Evolutionary conservation across 768 basidiomycete genomes (phyloP), one percentile per base, ranked within the genome.

Genomic region (Macrolepiota fuliginosa): DNA sequence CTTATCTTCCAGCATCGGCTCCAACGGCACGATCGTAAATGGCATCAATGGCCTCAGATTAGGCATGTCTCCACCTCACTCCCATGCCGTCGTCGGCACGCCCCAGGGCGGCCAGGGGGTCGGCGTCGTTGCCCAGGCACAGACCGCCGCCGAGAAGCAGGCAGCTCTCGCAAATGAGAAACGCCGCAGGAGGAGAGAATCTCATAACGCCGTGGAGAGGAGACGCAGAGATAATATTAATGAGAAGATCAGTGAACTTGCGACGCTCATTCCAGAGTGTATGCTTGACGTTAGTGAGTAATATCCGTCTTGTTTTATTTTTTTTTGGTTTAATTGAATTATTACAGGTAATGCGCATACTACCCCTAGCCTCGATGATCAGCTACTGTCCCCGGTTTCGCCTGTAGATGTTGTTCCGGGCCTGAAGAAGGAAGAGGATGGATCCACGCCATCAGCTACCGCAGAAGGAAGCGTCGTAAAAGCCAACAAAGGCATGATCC

Each of bases 401-500:
- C 46, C 54, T n/a, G 61, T 45, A 6, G 60, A 50, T 24, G 54
- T n/a, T 3, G 59, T 46, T 13, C 59, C 54, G 50, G 63, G 40
- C 11, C 62, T 51, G 59, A 67, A 64, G 58, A 65, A 52, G 63
- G 67, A 62, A 54, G 63, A 55, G 62, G 69, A 56, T 4, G 63
- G 13, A 67, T 68, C 58, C 66, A 65, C 25, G 64, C 65, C n/a
- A 66, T 64, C 10, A 3, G 56, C 22, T 2, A 65, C 62, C 19
- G 67, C 61, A 1, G 69, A 62, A 1, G 52, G 49, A 2, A 10
- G 74, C 19, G 79, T 81, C 32, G 88, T 92, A 56, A 96, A 96
- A 70, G 94, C 94, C 27, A 96, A 96, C 76, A 96, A 96, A 80
- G 94, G 94, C 36, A 92, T 96, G 87, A 94, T 96, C 46, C 74